Percentiles rank a stretch among this genome's conserved stretches.
Conservation (phyloP, 2,329 filamentous ascomycete species). For the Talaromyces rugulosus region DNA sequence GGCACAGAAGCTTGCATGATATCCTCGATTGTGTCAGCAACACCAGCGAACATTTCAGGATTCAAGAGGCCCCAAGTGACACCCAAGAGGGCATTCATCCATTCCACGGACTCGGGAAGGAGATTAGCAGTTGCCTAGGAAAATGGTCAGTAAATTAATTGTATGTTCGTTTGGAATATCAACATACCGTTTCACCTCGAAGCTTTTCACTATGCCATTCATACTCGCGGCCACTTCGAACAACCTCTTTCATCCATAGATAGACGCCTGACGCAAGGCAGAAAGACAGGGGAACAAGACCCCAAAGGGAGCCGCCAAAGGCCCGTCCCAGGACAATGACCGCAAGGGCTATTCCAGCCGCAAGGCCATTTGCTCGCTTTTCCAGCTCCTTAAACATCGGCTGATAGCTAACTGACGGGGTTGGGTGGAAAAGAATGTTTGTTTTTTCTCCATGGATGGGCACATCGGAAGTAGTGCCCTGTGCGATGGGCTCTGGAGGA, state of each 20-base stretch:
- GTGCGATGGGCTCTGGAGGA: conserved; percentile 78
- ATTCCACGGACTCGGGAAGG: conserved; percentile 88
- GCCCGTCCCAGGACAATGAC: conserved; percentile 74
- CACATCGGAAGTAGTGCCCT: conserved; percentile 83
- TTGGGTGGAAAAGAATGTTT: conserved; percentile 92
- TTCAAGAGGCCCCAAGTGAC: conserved; percentile 90
- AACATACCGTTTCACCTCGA: conserved; percentile 67
- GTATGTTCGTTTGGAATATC: not conserved
- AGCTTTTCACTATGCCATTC: conserved; percentile 88
- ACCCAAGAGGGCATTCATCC: conserved; percentile 86
- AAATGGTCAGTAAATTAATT: not conserved
- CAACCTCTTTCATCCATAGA: conserved; percentile 84
- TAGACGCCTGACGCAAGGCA: conserved; percentile 75
- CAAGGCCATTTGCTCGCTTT: conserved; percentile 66
- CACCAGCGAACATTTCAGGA: conserved; percentile 86
- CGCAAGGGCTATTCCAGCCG: conserved; percentile 64
- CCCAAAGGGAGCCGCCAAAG: conserved; percentile 73
- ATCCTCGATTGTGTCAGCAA: conserved; percentile 91
- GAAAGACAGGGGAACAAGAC: conserved; percentile 67
- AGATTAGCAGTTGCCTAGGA: conserved; percentile 72
- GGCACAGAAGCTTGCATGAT: conserved; percentile 97
- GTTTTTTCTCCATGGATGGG: conserved; percentile 96
- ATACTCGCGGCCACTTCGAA: conserved; percentile 72
- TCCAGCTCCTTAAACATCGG: conserved; percentile 79
- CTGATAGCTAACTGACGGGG: conserved; percentile 82